Conservation (phyloP, 352 stramenopile genomes). For the Aphanomyces euteiches region DNA sequence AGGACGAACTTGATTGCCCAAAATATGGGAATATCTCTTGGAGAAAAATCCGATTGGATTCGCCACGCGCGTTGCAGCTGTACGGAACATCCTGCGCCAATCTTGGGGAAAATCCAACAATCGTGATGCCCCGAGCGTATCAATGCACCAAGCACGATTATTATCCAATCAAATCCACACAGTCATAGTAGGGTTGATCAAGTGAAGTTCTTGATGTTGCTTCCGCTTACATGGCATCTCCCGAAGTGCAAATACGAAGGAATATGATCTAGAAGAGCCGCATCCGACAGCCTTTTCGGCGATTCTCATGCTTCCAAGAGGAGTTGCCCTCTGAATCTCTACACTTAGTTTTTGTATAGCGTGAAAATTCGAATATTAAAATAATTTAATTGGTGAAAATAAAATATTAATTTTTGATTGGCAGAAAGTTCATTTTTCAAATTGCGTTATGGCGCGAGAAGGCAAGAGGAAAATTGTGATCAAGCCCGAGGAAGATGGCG, state of each 20-base stretch:
- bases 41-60: background rate
- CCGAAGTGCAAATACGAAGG: too few relatives aligned
- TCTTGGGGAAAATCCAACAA: background rate
- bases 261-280: too few relatives aligned
- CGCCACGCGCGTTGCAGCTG: background rate
- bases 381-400: too few relatives aligned
- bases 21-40: conserved; percentile 12
- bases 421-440: conserved; percentile 14
- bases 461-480: background rate
- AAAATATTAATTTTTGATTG: conserved; percentile 3
- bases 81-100: background rate
- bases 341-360: too few relatives aligned
- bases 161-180: conserved; percentile 17
- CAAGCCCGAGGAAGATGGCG: background rate
- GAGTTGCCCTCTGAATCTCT: too few relatives aligned
- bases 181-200: background rate
- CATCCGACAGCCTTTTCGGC: too few relatives aligned
- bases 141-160: background rate
- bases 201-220: too few relatives aligned
- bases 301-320: too few relatives aligned
- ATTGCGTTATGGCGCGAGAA: conserved; percentile 8
- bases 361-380: too few relatives aligned
- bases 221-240: too few relatives aligned
- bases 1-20: conserved; percentile 71
- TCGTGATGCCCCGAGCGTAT: background rate